Evolutionary conservation across 495 filamentous ascomycete species (phyloP).

Genomic region (Lentithecium fluviatile): DNA sequence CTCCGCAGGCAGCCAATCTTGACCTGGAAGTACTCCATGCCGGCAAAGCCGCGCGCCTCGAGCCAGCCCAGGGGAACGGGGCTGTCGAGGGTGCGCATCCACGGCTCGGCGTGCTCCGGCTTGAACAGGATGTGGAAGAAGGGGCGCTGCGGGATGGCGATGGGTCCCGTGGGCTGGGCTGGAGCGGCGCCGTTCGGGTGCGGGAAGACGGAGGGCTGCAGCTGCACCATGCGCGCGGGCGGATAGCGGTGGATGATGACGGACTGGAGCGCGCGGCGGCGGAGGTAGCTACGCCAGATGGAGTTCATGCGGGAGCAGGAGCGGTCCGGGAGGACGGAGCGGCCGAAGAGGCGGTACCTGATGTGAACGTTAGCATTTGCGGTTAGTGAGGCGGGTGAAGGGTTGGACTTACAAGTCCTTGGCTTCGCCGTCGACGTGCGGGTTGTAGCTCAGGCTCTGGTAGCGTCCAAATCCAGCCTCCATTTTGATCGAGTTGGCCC

Average conservation of each 20-base stretch:
- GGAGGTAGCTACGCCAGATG: conserved; percentile 1
- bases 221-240: no score
- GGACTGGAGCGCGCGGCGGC: no score
- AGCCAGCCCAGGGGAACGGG: not conserved
- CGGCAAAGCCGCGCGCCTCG: not conserved
- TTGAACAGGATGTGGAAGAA: conserved; percentile 18
- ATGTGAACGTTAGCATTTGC: not conserved
- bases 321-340: not conserved
- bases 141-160: not conserved
- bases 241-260: no score
- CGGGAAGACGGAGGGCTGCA: no score
- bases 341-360: not conserved
- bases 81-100: not conserved
- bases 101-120: not conserved
- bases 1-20: not conserved
- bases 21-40: conserved; percentile 6
- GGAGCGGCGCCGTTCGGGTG: no score
- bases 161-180: no score
- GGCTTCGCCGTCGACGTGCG: conserved; percentile 2
- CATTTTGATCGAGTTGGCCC: conserved; percentile 5
- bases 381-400: not conserved
- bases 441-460: not conserved
- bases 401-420: conserved; percentile 5
- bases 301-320: not conserved
- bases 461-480: conserved; percentile 16